A percentile compares a stretch with the other conserved stretches of the same genome.
These are phyloP conservation scores for Backusella luteola DNA, from an alignment of 192 early-diverging fungal genomes.

Conservation along the genomic window DNA sequence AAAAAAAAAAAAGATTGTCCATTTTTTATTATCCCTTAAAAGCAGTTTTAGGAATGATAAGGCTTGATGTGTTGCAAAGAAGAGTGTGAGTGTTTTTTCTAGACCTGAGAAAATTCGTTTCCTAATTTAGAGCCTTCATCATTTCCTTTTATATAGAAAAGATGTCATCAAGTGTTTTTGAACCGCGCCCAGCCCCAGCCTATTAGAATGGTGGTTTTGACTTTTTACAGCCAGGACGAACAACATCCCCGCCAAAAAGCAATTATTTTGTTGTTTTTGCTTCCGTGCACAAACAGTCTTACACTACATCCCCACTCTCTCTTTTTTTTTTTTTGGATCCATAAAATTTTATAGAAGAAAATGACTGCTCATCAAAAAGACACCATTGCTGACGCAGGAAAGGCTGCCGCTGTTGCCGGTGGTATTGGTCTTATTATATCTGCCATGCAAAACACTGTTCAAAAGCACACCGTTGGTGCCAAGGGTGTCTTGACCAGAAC, in stretches of 20 bases:
- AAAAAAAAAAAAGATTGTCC: too few species aligned
- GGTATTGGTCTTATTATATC: constrained; percentile 69
- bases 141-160: not conserved
- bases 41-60: too few species aligned
- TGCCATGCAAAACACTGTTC: constrained; percentile 66
- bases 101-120: too few species aligned
- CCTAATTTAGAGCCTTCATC: not conserved
- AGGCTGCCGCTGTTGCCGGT: constrained; percentile 50
- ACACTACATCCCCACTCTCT: constrained; percentile 8
- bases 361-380: constrained; percentile 42
- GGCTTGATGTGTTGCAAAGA: too few species aligned
- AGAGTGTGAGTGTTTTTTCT: too few species aligned
- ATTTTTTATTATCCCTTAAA: too few species aligned
- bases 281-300: not conserved
- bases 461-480: constrained; percentile 48
- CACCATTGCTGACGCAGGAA: constrained; percentile 42
- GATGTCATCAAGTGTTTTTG: not conserved
- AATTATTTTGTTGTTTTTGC: not conserved
- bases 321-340: constrained; percentile 5
- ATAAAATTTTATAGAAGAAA: not conserved
- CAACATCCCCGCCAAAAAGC: constrained; percentile 1
- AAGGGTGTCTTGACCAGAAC: constrained; percentile 56
- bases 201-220: not conserved
- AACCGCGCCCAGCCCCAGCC: not conserved
- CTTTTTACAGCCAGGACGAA: constrained; percentile 3